Conservation (phyloP, 2,329 filamentous ascomycete genomes). For the Delphinella strobiligena region DNA sequence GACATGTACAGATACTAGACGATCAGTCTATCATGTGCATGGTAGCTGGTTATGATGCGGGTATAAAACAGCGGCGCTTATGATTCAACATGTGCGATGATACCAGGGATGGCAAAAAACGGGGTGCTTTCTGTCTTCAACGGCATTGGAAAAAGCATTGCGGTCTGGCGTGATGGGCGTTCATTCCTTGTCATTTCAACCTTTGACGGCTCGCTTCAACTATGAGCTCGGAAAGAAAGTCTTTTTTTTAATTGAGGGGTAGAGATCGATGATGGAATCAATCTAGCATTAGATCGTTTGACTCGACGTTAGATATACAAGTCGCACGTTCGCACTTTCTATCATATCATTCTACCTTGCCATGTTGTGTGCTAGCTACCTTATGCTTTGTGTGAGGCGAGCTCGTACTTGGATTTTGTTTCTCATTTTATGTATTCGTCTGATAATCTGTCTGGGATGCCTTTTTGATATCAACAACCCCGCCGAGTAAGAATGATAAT, state of each 20-base stretch:
- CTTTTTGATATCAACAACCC: background rate
- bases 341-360: too few relatives aligned
- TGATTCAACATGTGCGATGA: conserved; percentile 27
- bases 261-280: too few relatives aligned
- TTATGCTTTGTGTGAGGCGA: too few relatives aligned
- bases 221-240: background rate
- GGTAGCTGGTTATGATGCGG: conserved; percentile 8
- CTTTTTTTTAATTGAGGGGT: too few relatives aligned
- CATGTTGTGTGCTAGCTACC: too few relatives aligned
- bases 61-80: conserved; percentile 9
- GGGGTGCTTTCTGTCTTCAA: conserved; percentile 43
- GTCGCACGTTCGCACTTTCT: too few relatives aligned
- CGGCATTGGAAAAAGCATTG: conserved; percentile 33
- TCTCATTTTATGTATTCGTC: too few relatives aligned
- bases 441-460: too few relatives aligned
- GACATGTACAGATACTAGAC: conserved; percentile 74
- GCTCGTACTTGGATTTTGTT: too few relatives aligned
- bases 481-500: too few relatives aligned
- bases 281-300: too few relatives aligned
- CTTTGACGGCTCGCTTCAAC: background rate
- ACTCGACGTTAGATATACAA: too few relatives aligned
- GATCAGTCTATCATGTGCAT: background rate
- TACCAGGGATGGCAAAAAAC: conserved; percentile 47
- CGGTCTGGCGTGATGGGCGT: conserved; percentile 1
- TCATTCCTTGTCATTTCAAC: background rate